These are phyloP conservation scores for Apiotrichum mycotoxinovorans DNA, from an alignment of 1,284 basidiomycete species.

Conservation along the genomic window DNA sequence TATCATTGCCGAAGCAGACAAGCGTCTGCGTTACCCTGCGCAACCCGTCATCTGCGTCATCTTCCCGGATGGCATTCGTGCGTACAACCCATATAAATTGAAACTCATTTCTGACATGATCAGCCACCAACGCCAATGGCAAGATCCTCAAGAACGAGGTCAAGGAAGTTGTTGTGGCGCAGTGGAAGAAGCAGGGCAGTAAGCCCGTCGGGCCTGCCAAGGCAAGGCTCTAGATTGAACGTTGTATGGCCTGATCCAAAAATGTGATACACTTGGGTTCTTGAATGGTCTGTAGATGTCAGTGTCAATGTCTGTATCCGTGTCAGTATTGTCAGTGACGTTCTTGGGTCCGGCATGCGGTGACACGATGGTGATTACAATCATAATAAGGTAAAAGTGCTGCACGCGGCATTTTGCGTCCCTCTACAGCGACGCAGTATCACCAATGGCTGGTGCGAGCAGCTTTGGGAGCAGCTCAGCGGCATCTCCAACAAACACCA, in stretches of 20 bases:
- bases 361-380: too few species aligned
- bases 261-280: neutral
- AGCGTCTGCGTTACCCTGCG: constrained; percentile 19
- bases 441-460: constrained; percentile 10
- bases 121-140: constrained; percentile 18
- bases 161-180: constrained; percentile 18
- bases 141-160: constrained; percentile 19
- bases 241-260: neutral
- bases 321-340: too few species aligned
- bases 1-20: constrained; percentile 13
- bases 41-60: constrained; percentile 15
- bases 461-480: constrained; percentile 9
- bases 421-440: neutral
- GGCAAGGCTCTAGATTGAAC: constrained; percentile 9
- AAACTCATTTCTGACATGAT: neutral
- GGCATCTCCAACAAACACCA: constrained; percentile 14
- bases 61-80: constrained; percentile 14
- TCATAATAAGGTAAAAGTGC: too few species aligned
- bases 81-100: neutral
- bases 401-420: neutral
- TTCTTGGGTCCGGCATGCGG: too few species aligned
- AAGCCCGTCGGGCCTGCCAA: constrained; percentile 2
- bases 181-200: constrained; percentile 15
- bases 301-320: too few species aligned
- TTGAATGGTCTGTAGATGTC: too few species aligned